A percentile compares a stretch with the other conserved stretches of the same genome.
phyloP scores from a whole-genome alignment of 192 early-diverging fungal genomes.

The Lobulomyces angularis region DNA sequence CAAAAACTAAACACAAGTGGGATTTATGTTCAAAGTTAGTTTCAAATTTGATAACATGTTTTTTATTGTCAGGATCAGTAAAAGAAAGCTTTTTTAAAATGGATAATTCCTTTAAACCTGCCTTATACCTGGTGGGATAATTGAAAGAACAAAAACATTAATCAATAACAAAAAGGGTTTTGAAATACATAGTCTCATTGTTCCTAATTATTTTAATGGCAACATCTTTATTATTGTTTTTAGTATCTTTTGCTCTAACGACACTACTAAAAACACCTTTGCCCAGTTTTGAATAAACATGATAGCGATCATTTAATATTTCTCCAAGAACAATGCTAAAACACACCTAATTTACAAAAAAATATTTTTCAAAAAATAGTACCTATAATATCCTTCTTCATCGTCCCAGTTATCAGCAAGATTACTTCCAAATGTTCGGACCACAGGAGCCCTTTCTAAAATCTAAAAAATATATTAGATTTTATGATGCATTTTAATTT shows the following conservation, averaged over 20 bases:
- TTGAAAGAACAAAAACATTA: conserved; percentile 1
- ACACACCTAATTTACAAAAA: background rate
- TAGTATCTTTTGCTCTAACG: conserved; percentile 70
- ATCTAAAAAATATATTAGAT: no score
- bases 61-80: conserved; percentile 76
- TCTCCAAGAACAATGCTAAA: conserved; percentile 71
- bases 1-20: conserved; percentile 90
- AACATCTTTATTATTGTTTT: conserved; percentile 59
- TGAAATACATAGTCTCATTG: conserved; percentile 80
- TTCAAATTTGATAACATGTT: conserved; percentile 73
- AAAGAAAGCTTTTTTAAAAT: conserved; percentile 77
- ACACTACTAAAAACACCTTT: conserved; percentile 94
- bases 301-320: conserved; percentile 70
- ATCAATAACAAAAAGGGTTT: background rate
- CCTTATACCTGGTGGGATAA: conserved; percentile 51
- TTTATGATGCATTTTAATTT: no score
- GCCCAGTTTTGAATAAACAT: conserved; percentile 73
- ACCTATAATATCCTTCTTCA: conserved; percentile 89
- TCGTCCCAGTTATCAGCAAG: conserved; percentile 91
- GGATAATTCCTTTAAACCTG: conserved; percentile 75
- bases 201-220: conserved; percentile 94
- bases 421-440: no score
- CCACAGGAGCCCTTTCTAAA: no score
- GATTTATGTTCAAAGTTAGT: conserved; percentile 81
- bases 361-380: conserved; percentile 5